A percentile compares a stretch with the other conserved stretches of the same genome.
Evolutionary conservation across 2,329 filamentous ascomycete genomes (phyloP).

Genomic region (Alternaria tenuissima): DNA sequence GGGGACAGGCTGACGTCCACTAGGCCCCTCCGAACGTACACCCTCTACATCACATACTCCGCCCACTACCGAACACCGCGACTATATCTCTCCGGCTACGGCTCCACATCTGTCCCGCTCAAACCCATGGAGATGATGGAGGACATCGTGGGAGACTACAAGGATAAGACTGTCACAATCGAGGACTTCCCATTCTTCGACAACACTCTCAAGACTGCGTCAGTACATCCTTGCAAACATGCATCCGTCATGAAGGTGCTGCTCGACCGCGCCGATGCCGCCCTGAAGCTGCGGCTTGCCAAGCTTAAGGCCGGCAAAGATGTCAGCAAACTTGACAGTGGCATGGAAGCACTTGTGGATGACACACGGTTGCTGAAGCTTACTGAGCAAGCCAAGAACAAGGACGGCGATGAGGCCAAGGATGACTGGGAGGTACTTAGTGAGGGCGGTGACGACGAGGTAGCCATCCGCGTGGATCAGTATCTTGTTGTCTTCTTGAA

Average conservation of each 20-base stretch:
- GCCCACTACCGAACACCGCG: conserved; percentile 96
- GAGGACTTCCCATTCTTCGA: conserved; percentile 97
- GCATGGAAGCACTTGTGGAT: conserved; percentile 87
- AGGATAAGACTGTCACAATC: conserved; percentile 97
- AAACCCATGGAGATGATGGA: conserved; percentile 91
- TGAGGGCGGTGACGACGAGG: conserved; percentile 72
- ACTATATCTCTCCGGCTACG: conserved; percentile 92
- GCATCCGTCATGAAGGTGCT: conserved; percentile 98
- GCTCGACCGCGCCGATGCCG: conserved; percentile 92
- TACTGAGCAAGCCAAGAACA: conserved; percentile 56
- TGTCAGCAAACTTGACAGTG: conserved; percentile 62
- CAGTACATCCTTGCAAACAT: conserved; percentile 96
- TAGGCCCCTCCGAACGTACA: conserved; percentile 90
- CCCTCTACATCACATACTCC: conserved; percentile 97
- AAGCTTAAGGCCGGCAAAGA: conserved; percentile 74
- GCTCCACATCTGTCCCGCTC: conserved; percentile 79
- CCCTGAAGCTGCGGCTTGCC: conserved; percentile 85
- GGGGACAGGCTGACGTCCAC: conserved; percentile 21
- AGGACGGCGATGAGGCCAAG: conserved; percentile 52
- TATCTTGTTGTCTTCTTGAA: conserved; percentile 89
- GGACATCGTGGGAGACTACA: conserved; percentile 95
- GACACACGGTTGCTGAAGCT: conserved; percentile 73
- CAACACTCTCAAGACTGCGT: conserved; percentile 92
- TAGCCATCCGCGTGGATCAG: conserved; percentile 86
- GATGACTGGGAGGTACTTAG: conserved; percentile 71